These are phyloP conservation scores for Colletotrichum tofieldiae DNA, from an alignment of 2,329 filamentous ascomycete genomes.

Conservation along the genomic window DNA sequence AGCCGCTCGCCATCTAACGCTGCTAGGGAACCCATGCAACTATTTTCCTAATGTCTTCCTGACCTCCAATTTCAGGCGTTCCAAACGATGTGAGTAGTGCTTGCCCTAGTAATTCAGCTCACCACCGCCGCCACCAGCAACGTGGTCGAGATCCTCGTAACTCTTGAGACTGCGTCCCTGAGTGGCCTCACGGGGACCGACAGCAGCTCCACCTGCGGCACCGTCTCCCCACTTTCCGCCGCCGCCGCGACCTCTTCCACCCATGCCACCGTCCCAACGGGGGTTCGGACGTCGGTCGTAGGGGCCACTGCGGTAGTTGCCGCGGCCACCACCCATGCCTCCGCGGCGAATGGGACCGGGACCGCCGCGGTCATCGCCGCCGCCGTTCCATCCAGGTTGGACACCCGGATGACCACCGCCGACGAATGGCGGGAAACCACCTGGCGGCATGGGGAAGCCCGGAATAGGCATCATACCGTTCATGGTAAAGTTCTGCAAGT, in stretches of 20 bases:
- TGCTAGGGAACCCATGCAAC: not conserved
- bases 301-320: conserved; percentile 77
- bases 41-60: conserved; percentile 8
- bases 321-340: conserved; percentile 65
- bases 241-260: conserved; percentile 65
- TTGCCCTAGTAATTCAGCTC: conserved; percentile 87
- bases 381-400: conserved; percentile 64
- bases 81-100: conserved; percentile 24
- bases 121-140: conserved; percentile 79
- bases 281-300: conserved; percentile 79
- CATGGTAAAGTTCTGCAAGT: conserved; percentile 80
- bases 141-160: conserved; percentile 96
- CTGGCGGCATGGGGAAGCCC: conserved; percentile 68
- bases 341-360: conserved; percentile 79
- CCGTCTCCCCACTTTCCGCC: conserved; percentile 80
- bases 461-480: conserved; percentile 73
- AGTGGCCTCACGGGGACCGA: conserved; percentile 91
- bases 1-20: conserved; percentile 3
- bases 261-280: conserved; percentile 66
- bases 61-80: conserved; percentile 5
- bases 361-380: conserved; percentile 71
- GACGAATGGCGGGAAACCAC: conserved; percentile 70
- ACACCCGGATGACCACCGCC: conserved; percentile 62
- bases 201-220: conserved; percentile 79
- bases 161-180: conserved; percentile 95